A percentile compares a stretch with the other conserved stretches of the same genome.
Conservation (phyloP, 202 grass and related monocot genomes). For the Setaria viridis region DNA sequence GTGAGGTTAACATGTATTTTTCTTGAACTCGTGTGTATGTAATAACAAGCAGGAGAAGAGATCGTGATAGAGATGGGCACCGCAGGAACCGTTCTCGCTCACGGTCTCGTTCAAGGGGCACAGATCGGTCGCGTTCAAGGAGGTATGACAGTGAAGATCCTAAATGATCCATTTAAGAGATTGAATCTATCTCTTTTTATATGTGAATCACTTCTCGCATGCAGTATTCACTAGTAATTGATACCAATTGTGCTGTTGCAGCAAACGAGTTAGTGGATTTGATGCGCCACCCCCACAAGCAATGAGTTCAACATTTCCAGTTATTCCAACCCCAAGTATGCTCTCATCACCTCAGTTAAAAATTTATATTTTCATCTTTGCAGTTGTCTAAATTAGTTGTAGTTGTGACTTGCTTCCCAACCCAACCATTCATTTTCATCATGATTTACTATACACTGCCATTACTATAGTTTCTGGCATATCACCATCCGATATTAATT, state of each 20-base stretch:
- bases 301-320: conserved; percentile 56
- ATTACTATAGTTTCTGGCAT: conserved; percentile 15
- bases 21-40: conserved; percentile 27
- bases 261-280: conserved; percentile 94
- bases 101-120: conserved; percentile 67
- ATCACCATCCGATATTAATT: conserved; percentile 19
- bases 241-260: conserved; percentile 52
- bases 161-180: neutral
- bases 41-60: conserved; percentile 70
- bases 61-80: conserved; percentile 75
- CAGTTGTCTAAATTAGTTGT: conserved; percentile 23
- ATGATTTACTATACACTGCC: conserved; percentile 9
- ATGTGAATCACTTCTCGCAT: conserved; percentile 10
- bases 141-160: conserved; percentile 57
- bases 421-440: conserved; percentile 7
- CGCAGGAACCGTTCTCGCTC: conserved; percentile 58
- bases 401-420: conserved; percentile 13
- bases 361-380: conserved; percentile 9
- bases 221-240: conserved; percentile 41
- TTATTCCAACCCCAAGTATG: conserved; percentile 60
- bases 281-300: conserved; percentile 75
- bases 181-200: neutral
- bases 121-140: conserved; percentile 70
- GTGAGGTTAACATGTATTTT: conserved; percentile 5
- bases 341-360: conserved; percentile 40